Conservation (phyloP, 345 rosid species). For the Arabidopsis arenosa region DNA sequence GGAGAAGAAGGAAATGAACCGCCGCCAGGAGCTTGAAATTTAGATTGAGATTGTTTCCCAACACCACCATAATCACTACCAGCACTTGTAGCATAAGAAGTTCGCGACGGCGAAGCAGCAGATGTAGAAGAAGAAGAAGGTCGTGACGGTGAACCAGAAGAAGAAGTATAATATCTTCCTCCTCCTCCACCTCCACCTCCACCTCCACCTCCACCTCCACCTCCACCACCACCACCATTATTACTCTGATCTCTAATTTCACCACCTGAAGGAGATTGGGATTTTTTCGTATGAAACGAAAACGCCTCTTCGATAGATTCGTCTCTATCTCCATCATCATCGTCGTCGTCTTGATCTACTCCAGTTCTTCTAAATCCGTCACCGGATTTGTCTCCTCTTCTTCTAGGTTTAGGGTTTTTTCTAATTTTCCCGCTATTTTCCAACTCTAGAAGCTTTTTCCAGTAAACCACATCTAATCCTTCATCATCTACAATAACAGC, state of each 20-base stretch:
- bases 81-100: conserved; percentile 27
- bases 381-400: conserved; percentile 19
- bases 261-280: conserved; percentile 34
- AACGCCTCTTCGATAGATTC: conserved; percentile 23
- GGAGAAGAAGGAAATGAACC: conserved; percentile 29
- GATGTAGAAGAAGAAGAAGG: conserved; percentile 28
- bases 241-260: conserved; percentile 10
- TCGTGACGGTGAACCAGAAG: conserved; percentile 27
- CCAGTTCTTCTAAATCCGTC: conserved; percentile 20
- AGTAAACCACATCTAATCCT: conserved; percentile 81
- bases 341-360: neutral
- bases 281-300: conserved; percentile 31
- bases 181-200: neutral
- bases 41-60: conserved; percentile 33
- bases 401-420: conserved; percentile 39
- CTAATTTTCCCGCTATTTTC: conserved; percentile 41
- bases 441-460: conserved; percentile 53
- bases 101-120: conserved; percentile 28
- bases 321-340: neutral
- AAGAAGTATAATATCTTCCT: conserved; percentile 37
- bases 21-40: conserved; percentile 40
- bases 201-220: too few relatives aligned
- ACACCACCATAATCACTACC: conserved; percentile 26
- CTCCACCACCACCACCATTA: neutral
- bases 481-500: conserved; percentile 71